phyloP scores from a whole-genome alignment of 441 rosid genomes.

The Breynia disticha region DNA sequence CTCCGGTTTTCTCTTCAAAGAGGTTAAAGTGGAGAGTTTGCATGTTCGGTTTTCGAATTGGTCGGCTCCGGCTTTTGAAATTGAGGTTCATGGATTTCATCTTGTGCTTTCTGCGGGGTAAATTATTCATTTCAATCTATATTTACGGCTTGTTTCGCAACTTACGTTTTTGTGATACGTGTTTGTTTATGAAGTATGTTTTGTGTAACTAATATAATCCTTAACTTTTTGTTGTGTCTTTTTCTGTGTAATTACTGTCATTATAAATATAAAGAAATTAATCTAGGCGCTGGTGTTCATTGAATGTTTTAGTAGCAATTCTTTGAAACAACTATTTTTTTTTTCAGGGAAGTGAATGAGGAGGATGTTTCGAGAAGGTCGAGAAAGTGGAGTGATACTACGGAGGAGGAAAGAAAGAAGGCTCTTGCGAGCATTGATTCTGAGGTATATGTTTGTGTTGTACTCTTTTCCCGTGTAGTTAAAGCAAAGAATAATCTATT shows the following conservation, averaged over 20 bases:
- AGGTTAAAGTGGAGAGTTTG: slow-evolving; percentile 41
- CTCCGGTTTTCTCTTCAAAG: slow-evolving; percentile 32
- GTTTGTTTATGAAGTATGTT: too few species aligned
- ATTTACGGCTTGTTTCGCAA: neutral
- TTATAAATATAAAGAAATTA: too few species aligned
- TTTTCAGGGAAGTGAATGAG: slow-evolving; percentile 28
- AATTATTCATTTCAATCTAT: slow-evolving; percentile 8
- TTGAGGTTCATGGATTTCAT: slow-evolving; percentile 55
- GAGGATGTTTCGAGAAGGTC: slow-evolving; percentile 27
- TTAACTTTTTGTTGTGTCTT: too few species aligned
- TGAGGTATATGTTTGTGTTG: slow-evolving; percentile 35
- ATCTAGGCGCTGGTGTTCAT: too few species aligned
- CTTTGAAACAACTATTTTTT: neutral
- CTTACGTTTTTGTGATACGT: too few species aligned
- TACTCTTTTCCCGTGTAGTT: neutral
- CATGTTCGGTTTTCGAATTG: slow-evolving; percentile 53
- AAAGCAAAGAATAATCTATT: neutral
- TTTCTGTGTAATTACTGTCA: too few species aligned
- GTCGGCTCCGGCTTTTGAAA: slow-evolving; percentile 54
- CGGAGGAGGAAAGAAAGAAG: slow-evolving; percentile 37
- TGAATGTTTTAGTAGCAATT: too few species aligned
- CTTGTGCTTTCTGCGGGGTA: slow-evolving; percentile 52
- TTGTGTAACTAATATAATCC: too few species aligned
- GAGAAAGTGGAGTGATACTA: slow-evolving; percentile 20
- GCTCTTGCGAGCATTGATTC: slow-evolving; percentile 59